Base-by-base conservation (phyloP, 805 yeast genomes). In the Yarrowia divulgata region DNA sequence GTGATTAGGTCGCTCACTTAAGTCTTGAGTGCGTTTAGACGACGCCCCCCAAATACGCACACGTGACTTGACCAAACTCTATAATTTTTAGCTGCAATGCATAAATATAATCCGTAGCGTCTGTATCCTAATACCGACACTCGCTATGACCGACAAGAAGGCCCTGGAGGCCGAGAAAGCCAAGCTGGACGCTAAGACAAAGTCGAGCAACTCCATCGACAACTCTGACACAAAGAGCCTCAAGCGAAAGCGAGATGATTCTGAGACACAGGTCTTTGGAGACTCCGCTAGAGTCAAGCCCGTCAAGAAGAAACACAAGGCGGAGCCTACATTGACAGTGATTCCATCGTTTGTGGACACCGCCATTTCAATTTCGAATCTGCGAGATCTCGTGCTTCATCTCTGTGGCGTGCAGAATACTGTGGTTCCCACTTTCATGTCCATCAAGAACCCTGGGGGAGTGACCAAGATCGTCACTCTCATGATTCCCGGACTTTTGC, bases 401-500 rank as follows among this genome's bases (percentile, higher is more conserved):
- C 72, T 82, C 8, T 74, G 84, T 69, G 78, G 81, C 8, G 84
- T 81, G 40, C 79, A 79, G 7, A 77, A 67, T 12, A 71, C 73
- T 2, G 73, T 81, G 57, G 76, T 80, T 1, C 88, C 89, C 1
- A 76, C 77, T 13, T 86, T 87, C 86, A 72, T 85, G n/a, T 77
- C 79, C 18, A 73, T 90, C 7, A 78, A 73, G 48, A 87, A 89
- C 71, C 79, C 85, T 60, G 73, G 75, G 23, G 77, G 81, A 3
- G 79, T 90, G 1, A 75, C 81, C n/a, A 86, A 85, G 70, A 83
- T 88, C 2, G 86, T 90, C 0, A 79, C 86, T 32, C 76, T 90
- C 4, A 79, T 87, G 66, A 84, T 87, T 4, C 91, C 95, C 0
- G 97, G 97, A 0, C 76, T 93, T 13, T 79, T 82, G 14, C 76